phyloP scores from a whole-genome alignment of 768 basidiomycete genomes.

The Clathrus columnatus region DNA sequence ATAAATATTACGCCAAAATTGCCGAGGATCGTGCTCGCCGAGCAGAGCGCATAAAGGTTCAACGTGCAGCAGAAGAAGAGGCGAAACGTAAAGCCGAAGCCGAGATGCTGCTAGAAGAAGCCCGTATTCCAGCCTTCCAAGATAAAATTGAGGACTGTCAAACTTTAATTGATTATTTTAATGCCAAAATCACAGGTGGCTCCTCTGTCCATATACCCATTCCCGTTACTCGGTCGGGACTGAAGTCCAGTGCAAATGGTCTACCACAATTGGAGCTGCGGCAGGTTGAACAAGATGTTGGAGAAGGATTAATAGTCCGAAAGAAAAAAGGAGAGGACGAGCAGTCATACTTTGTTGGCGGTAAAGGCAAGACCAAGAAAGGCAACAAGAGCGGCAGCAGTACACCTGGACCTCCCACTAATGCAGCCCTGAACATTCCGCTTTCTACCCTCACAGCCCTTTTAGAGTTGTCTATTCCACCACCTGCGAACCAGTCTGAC shows the following conservation, averaged over 20 bases:
- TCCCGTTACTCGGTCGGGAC: constrained; percentile 32
- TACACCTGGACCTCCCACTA: constrained; percentile 25
- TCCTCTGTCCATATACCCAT: constrained; percentile 11
- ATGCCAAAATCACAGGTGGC: constrained; percentile 46
- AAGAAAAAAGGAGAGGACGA: constrained; percentile 95
- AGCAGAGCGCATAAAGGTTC: constrained; percentile 66
- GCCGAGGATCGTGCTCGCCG: constrained; percentile 83
- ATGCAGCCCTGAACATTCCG: constrained; percentile 56
- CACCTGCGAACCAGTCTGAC: constrained; percentile 69
- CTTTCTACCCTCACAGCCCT: constrained; percentile 84
- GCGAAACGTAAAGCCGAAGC: constrained; percentile 74
- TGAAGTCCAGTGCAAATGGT: constrained; percentile 37
- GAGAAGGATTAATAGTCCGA: constrained; percentile 58
- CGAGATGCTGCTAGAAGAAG: constrained; percentile 81
- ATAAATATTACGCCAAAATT: constrained; percentile 73
- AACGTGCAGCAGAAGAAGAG: constrained; percentile 69
- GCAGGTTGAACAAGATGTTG: constrained; percentile 62
- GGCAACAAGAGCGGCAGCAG: constrained; percentile 48
- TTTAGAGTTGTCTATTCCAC: constrained; percentile 79
- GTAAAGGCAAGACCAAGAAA: constrained; percentile 49
- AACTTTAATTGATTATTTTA: constrained; percentile 81
- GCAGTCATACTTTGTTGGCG: constrained; percentile 68
- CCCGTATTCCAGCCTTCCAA: constrained; percentile 82
- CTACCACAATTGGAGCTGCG: constrained; percentile 79
- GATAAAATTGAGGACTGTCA: constrained; percentile 94